Percentiles rank a stretch among this genome's conserved stretches.
Evolutionary conservation across 306 rosid genomes (phyloP).

Genomic region (Comarum palustre): DNA sequence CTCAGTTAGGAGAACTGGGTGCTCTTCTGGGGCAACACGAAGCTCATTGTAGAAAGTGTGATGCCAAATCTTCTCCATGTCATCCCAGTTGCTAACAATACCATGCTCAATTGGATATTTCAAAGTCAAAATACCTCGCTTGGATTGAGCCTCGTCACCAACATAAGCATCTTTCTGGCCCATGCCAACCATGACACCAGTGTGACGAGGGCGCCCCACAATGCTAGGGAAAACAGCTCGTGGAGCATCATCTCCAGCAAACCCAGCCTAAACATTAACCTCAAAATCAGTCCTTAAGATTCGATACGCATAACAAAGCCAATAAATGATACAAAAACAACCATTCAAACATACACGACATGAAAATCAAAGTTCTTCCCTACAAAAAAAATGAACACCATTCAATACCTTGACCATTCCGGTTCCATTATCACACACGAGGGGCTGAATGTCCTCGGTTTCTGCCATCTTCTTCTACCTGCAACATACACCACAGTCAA

Average conservation of each 20-base stretch:
- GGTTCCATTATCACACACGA: conserved; percentile 97
- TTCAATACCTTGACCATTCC: conserved; percentile 95
- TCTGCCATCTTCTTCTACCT: conserved; percentile 84
- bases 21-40: conserved; percentile 99
- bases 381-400: neutral
- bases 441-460: conserved; percentile 96
- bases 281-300: conserved; percentile 7
- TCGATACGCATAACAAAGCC: conserved; percentile 3
- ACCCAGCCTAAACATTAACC: conserved; percentile 67
- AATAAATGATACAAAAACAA: conserved; percentile 2
- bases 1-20: conserved; percentile 94
- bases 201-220: conserved; percentile 99
- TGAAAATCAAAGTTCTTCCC: neutral
- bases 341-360: neutral
- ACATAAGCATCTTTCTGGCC: conserved; percentile 99
- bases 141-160: conserved; percentile 98
- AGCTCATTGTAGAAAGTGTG: conserved; percentile 97
- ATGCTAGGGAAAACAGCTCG: conserved; percentile 99
- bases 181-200: conserved; percentile 99
- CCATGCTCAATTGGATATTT: conserved; percentile 98
- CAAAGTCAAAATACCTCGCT: conserved; percentile 89
- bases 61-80: conserved; percentile 99
- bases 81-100: conserved; percentile 99
- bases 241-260: conserved; percentile 99
- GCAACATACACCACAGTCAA: conserved; percentile 16